A percentile compares a stretch with the other conserved stretches of the same genome.
Evolutionary conservation across 306 rosid species (phyloP).

Genomic region (Prunus salicina): DNA sequence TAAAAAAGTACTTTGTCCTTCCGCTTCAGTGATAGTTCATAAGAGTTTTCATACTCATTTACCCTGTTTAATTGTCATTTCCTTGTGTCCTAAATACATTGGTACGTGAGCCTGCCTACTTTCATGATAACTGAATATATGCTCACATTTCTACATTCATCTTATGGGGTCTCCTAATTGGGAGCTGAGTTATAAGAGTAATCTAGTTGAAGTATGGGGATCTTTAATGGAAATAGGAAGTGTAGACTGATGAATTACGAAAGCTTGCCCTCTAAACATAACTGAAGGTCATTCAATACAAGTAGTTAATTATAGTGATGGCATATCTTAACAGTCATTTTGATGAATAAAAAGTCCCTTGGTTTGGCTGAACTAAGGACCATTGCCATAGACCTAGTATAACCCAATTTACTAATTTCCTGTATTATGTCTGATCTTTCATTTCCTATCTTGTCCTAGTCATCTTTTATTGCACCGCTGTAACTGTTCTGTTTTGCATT

Average conservation of each 20-base stretch:
- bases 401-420: background rate
- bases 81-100: background rate
- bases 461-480: background rate
- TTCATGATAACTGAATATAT: background rate
- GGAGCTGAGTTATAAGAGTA: background rate
- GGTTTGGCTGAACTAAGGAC: background rate
- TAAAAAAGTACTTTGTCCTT: background rate
- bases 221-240: too few species aligned
- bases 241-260: background rate
- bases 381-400: background rate
- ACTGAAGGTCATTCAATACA: background rate
- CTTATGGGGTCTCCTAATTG: too few species aligned
- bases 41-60: conserved; percentile 3
- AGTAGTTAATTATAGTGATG: background rate
- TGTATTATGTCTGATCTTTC: background rate
- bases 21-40: background rate
- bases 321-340: background rate
- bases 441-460: background rate
- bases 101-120: background rate
- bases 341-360: background rate
- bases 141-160: background rate
- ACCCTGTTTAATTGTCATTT: background rate
- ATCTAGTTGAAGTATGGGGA: background rate
- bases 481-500: background rate
- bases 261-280: background rate